Evolutionary conservation across 2,329 filamentous ascomycete genomes (phyloP), one percentile per base, ranked within the genome.

Genomic region (Fusarium chlamydosporum): DNA sequence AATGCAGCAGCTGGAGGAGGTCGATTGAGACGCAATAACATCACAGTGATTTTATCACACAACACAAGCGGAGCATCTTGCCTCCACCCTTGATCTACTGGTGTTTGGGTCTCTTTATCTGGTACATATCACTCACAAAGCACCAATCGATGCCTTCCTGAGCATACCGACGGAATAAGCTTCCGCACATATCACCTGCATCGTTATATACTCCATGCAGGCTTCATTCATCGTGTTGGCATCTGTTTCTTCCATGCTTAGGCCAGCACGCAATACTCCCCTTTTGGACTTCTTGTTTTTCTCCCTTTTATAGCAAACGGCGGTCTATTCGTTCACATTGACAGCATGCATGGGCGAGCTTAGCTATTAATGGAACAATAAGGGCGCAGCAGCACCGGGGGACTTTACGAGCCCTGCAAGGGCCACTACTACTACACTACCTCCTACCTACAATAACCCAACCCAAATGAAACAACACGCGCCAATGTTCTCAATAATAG

Each of bases 31-130:
- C 46, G 38, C 48, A 33, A 26, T 62, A 47, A 47, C 37, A 61
- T 48, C 56, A 46, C 53, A 56, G 53, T 54, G 52, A 63, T 67
- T 58, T 48, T 57, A 59, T 46, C 67, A 69, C 65, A 62, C 62
- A 65, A 66, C 72, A 73, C 40, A 57, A 67, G 55, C 65, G 66
- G 67, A 69, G 56, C 48, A 67, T 60, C 58, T 50, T 68, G 54
- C 55, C 56, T 63, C 53, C 50, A 50, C 48, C 46, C 35, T 47
- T 34, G 16, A 54, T 48, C 37, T 48, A 40, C 41, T 40, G 43
- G 63, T 58, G 52, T 50, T n/a, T 41, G 34, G 62, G 56, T 34
- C 45, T 47, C 29, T 31, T 37, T 45, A 34, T 42, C 52, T 47
- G 34, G 51, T 55, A 55, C 54, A 52, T 62, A 42, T 37, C 9